Conservation (phyloP, 2,329 filamentous ascomycete species). For the Colletotrichum costaricense region DNA sequence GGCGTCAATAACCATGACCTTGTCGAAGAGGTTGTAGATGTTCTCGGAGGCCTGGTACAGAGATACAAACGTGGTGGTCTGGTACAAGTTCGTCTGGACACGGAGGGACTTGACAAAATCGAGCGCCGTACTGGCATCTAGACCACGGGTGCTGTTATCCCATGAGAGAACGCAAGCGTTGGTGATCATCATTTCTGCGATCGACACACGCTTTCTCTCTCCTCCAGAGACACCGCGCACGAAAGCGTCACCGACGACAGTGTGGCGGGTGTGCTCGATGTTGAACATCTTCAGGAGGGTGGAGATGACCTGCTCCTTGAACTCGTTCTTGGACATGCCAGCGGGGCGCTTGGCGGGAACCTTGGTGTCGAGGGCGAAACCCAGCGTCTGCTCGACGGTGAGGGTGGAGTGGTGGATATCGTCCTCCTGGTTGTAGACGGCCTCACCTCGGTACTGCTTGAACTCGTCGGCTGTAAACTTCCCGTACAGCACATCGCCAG, state of each 20-base stretch:
- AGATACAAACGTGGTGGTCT: constrained; percentile 86
- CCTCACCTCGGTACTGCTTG: constrained; percentile 81
- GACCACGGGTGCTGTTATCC: constrained; percentile 79
- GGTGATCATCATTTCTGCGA: constrained; percentile 85
- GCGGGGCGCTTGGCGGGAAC: constrained; percentile 82
- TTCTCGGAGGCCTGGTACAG: constrained; percentile 88
- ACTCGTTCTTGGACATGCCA: constrained; percentile 77
- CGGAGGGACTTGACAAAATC: constrained; percentile 78
- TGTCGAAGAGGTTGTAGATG: constrained; percentile 84
- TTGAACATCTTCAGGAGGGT: constrained; percentile 92
- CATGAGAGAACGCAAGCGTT: constrained; percentile 78
- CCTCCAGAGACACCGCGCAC: constrained; percentile 84
- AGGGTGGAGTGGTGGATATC: constrained; percentile 88
- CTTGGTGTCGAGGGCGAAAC: constrained; percentile 87
- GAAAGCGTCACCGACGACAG: constrained; percentile 85
- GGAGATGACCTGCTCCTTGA: constrained; percentile 80
- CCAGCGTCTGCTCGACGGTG: constrained; percentile 88
- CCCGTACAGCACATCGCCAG: constrained; percentile 81
- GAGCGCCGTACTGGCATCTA: constrained; percentile 75
- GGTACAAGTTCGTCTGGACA: constrained; percentile 85
- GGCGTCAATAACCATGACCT: constrained; percentile 83
- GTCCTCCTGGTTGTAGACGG: constrained; percentile 88
- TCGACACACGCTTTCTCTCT: constrained; percentile 83
- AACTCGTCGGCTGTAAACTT: constrained; percentile 79
- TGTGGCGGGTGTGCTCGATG: constrained; percentile 88